Base-by-base conservation (phyloP, 139 green algal genomes). In the Tetraselmis striata region DNA sequence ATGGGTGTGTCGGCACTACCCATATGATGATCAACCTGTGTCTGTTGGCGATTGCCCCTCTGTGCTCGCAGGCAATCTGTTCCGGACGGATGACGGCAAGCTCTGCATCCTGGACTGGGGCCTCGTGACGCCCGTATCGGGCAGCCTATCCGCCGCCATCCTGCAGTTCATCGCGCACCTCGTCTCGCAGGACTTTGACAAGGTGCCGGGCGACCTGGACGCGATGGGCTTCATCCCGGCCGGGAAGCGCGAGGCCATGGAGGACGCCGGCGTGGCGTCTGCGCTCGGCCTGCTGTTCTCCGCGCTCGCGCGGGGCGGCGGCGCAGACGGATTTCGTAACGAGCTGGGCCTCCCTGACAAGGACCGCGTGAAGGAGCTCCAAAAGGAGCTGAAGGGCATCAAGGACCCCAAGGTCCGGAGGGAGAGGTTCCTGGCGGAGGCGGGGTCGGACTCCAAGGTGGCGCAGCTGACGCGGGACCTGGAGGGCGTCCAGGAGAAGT, bases 101-200 rank as follows among this genome's bases (percentile, higher is more conserved):
- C 85, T 89, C 1, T 84, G 78, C 82, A 88, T 88, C 80, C 78
- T 88, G 5, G 85, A 88, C 31, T 88, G 85, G 85, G 85, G 85
- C 22, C 77, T 88, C 25, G 81, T 85, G 0, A 88, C 85, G 22
- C 30, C 77, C 23, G 77, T 88, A 28, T 81, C 82, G 2, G 32
- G 2, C 23, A 23, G 32, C 11, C 79, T 85, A 59, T 29, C 26
- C 25, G 80, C 85, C 2, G 82, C 85, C 5, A 88, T 86, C 59
- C 77, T 88, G 31, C 24, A 79, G 28, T 88, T 84, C 81, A 86
- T 88, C 77, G 82, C 79, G 59, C 85, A 88, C 85, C 80, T 88
- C 58, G 82, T 86, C 1, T 75, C 30, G 1, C 29, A 84, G 67
- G 79, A 88, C 59, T 88, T 82, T 78, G 82, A 82, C 1, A 59